Evolutionary conservation across 1,284 basidiomycete genomes (phyloP).

Genomic region (Pterula multifida): DNA sequence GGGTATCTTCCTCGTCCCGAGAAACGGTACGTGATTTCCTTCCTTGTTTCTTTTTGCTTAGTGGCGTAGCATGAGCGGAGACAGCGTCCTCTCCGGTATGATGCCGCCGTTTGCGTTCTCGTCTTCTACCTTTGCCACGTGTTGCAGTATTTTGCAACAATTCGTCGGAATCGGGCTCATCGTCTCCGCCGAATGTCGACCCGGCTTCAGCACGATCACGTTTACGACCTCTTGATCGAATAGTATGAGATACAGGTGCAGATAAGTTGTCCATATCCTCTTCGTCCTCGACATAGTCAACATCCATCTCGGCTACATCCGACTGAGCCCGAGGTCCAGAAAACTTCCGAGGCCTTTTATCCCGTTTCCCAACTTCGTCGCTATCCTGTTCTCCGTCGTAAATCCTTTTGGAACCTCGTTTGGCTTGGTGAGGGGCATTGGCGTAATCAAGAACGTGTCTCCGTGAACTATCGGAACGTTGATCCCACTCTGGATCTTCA

Average conservation of each 20-base stretch:
- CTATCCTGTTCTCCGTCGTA: conserved; percentile 28
- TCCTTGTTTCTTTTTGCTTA: background rate
- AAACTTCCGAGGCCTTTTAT: conserved; percentile 36
- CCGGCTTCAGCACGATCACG: conserved; percentile 62
- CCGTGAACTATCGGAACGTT: conserved; percentile 12
- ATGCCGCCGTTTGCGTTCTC: conserved; percentile 13
- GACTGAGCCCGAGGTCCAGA: conserved; percentile 16
- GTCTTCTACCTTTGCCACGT: conserved; percentile 27
- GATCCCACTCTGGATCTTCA: conserved; percentile 31
- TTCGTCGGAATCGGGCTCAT: conserved; percentile 31
- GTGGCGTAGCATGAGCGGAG: background rate
- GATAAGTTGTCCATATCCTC: conserved; percentile 17
- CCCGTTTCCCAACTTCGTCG: conserved; percentile 20
- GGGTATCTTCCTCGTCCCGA: conserved; percentile 22
- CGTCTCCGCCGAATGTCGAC: conserved; percentile 58
- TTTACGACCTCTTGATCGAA: conserved; percentile 52
- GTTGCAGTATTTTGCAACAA: conserved; percentile 23
- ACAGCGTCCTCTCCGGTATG: background rate
- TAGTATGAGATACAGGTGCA: conserved; percentile 17
- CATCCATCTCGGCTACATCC: conserved; percentile 12
- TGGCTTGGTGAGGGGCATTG: conserved; percentile 10
- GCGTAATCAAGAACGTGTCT: conserved; percentile 1
- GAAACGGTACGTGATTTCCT: background rate
- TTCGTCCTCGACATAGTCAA: conserved; percentile 13
- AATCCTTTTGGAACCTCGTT: conserved; percentile 39